These are phyloP conservation scores for Geotrichum aggregatum DNA, from an alignment of 1,139 yeast species.

Conservation along the genomic window DNA sequence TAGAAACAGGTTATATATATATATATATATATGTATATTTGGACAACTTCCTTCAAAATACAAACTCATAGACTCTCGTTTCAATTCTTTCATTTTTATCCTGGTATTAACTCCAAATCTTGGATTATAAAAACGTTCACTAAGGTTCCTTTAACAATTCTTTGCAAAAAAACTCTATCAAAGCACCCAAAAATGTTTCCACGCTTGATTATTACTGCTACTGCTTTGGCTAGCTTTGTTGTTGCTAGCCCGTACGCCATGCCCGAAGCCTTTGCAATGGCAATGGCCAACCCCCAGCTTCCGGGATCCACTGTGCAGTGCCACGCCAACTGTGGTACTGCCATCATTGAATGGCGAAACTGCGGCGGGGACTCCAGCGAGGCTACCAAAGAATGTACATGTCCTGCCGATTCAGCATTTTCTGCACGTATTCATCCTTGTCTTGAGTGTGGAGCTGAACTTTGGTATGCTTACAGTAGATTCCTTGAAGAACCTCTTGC, in stretches of 20 bases:
- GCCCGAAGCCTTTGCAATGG: constrained; percentile 21
- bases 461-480: constrained; percentile 20
- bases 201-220: constrained; percentile 26
- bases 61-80: too few species aligned
- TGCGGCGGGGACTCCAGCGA: constrained; percentile 13
- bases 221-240: constrained; percentile 11
- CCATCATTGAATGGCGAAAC: constrained; percentile 17
- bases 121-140: too few species aligned
- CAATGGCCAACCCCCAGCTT: constrained; percentile 22
- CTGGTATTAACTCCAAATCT: too few species aligned
- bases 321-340: constrained; percentile 21
- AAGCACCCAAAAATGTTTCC: not conserved
- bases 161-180: not conserved
- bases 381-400: constrained; percentile 12
- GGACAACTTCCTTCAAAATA: too few species aligned
- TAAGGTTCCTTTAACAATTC: too few species aligned
- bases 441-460: constrained; percentile 17
- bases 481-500: constrained; percentile 9
- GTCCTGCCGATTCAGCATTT: constrained; percentile 16
- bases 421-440: constrained; percentile 10
- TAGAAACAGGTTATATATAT: too few species aligned
- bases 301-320: constrained; percentile 19
- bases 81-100: too few species aligned
- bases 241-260: constrained; percentile 19
- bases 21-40: too few species aligned